Percentiles rank a stretch among this genome's conserved stretches.
Conservation (phyloP, 75 land plant species). For the Sequoiadendron giganteum region DNA sequence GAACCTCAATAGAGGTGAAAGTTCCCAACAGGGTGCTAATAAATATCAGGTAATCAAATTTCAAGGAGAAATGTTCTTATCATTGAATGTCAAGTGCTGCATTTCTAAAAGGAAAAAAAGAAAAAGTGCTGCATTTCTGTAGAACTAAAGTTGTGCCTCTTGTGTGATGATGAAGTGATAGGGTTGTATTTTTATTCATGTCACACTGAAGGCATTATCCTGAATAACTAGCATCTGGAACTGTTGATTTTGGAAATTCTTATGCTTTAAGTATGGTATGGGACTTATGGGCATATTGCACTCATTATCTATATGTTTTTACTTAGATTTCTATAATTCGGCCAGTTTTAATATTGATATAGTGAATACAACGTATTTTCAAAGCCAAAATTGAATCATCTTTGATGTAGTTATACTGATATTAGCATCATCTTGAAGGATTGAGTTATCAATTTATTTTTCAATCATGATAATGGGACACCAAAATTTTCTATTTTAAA, state of each 20-base stretch:
- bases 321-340: neutral
- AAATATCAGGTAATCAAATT: slow-evolving; percentile 7
- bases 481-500: neutral
- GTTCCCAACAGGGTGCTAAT: neutral
- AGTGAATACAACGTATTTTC: neutral
- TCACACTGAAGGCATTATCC: neutral
- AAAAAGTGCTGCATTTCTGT: neutral
- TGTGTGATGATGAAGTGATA: neutral
- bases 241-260: neutral
- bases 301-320: neutral
- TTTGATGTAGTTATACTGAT: neutral
- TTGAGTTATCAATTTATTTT: neutral
- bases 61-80: neutral
- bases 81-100: neutral
- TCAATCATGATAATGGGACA: neutral
- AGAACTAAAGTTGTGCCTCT: neutral
- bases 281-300: neutral
- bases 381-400: slow-evolving; percentile 3
- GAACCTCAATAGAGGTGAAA: neutral
- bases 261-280: neutral
- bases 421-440: neutral
- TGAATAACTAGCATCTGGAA: neutral
- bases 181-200: neutral
- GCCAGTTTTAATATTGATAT: neutral
- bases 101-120: no score